Evolutionary conservation across 441 rosid species (phyloP), one percentile per base, ranked within the genome.

Genomic region (Erodium moschatum): DNA sequence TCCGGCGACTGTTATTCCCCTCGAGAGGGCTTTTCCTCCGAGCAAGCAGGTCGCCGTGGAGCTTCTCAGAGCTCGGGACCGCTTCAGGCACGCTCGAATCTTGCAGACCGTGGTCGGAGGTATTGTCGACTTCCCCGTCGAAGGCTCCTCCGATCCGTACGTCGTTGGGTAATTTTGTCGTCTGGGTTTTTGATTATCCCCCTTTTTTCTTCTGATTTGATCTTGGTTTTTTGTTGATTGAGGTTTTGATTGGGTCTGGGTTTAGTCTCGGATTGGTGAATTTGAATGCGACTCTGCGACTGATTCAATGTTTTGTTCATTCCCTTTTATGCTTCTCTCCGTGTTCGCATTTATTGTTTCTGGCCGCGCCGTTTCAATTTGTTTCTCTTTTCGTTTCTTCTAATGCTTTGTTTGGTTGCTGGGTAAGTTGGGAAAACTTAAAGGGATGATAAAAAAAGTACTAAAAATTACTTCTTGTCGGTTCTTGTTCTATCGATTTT

Each of bases 91-190:
- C 78, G 74, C 89, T 18, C 86, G 92, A 64, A 80, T 91, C 71
- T 83, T 89, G 81, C 87, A 85, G 65, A 75, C 83, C 64, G 70
- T 69, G 60, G 79, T 69, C 40, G 83, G 84, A 35, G 96, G 97
- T 60, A 89, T 85, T 50, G 97, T 89, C 52, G 84, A 89, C 79
- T 89, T 94, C 82, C 69, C 96, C 0, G 96, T 94, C 68, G 75
- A 81, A 73, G 98, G 97, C 70, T 79, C 95, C 70, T 77, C 98
- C 71, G 98, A 93, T 86, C 93, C 94, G 18, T 87, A 72, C 69
- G 85, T 89, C 69, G 77, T 84, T 58, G 98, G 98, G 97, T 93
- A 82, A 72, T 68, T 83, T 72, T 63, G 5, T 69, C 40, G 13
- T 27, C 11, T 19, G 20, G 27, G 66, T 67, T 54, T 54, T 54